Evolutionary conservation across 495 filamentous ascomycete species (phyloP), one percentile per base, ranked within the genome.

Genomic region (Talaromyces ruber): DNA sequence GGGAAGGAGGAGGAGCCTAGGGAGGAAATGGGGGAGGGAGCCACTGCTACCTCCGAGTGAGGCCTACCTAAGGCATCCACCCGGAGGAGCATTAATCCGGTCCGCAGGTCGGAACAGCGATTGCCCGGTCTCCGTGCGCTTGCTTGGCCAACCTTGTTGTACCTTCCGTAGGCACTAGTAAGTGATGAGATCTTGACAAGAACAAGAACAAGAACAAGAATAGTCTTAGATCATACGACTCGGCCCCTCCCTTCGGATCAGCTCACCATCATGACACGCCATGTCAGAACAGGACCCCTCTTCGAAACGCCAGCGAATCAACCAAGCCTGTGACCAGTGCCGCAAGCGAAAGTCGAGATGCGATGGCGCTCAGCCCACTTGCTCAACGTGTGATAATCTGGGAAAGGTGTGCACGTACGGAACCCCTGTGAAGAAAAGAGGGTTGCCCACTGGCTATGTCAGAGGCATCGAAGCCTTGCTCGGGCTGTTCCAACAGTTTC

Each of bases 361-460:
- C 65, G 84, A 86, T 63, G 84, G 85, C 0, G 73, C 69, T 11
- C 82, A 81, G 58, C 84, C 85, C 6, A 62, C 70, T 11, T 88
- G 85, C 70, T 75, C 74, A 29, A 83, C 83, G 3, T 89, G 86
- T 69, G 71, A 70, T 14, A 72, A 76, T 6, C 77, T 81, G 24
- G 74, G 72, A 6, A 73, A 82, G 22, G 55, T 69, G 3, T 89
- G 86, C 67, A 80, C 84, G 4, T 89, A 87, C 65, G 71, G 81
- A 32, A 76, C 78, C 24, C 80, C 74, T 34, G 79, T 82, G 4
- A 86, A 84, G 67, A 86, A 86, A 66, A 76, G 86, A 47, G 86
- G 86, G 1, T 76, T 88, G 24, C 83, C 83, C 47, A 80, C 83
- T 34, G 86, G 86, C 45, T 88, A 87, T 67, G 84, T 88, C 1